Evolutionary conservation across 164 flowering plant species (phyloP).

Genomic region (Cinnamomum chago): DNA sequence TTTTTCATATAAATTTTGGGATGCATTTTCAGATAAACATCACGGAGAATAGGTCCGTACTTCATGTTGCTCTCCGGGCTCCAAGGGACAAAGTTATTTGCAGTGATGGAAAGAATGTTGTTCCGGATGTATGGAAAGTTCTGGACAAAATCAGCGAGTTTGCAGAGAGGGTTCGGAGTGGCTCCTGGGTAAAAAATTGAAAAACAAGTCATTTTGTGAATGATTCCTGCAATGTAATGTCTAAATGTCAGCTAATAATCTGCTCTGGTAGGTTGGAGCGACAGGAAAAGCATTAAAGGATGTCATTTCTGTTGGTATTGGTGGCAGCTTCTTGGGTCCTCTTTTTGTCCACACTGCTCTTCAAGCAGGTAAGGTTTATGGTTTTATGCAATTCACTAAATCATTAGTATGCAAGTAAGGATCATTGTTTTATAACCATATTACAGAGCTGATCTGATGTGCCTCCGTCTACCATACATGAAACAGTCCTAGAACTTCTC

Average conservation of each 20-base stretch:
- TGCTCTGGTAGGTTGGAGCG: conserved; percentile 68
- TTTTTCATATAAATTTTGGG: neutral
- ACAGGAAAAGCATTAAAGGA: conserved; percentile 80
- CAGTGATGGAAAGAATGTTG: conserved; percentile 89
- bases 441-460: neutral
- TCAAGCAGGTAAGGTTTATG: conserved; percentile 51
- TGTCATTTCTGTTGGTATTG: conserved; percentile 85
- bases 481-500: neutral
- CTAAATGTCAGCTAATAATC: conserved; percentile 1
- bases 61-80: conserved; percentile 96
- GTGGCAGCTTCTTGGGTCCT: conserved; percentile 97
- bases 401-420: neutral
- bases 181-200: conserved; percentile 71
- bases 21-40: conserved; percentile 61
- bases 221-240: conserved; percentile 4
- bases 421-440: neutral
- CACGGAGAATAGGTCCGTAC: conserved; percentile 90
- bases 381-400: neutral
- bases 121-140: conserved; percentile 94
- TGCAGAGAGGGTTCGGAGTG: conserved; percentile 78
- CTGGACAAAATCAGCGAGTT: conserved; percentile 83
- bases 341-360: conserved; percentile 97
- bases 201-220: neutral
- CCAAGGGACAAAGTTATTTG: conserved; percentile 64
- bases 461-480: neutral